phyloP scores from a whole-genome alignment of 805 yeast species.

The Kuraishia hungarica region DNA sequence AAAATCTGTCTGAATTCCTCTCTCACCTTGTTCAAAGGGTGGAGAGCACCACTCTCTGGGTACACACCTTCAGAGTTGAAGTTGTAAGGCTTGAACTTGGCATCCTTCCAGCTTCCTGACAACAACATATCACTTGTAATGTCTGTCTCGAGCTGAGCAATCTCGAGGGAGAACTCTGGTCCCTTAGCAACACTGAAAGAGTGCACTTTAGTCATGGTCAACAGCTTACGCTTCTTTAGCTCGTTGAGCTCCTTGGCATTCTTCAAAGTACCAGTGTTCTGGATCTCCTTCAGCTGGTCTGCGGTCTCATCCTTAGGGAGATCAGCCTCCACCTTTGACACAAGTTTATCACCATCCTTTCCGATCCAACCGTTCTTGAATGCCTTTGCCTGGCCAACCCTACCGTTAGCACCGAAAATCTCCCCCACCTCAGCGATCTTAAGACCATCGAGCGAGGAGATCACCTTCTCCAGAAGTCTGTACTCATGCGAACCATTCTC shows the following conservation, averaged over 20 bases:
- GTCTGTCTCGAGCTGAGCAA: constrained; percentile 83
- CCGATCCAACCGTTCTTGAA: constrained; percentile 95
- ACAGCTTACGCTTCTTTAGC: constrained; percentile 88
- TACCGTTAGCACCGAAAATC: constrained; percentile 76
- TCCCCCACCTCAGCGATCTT: constrained; percentile 68
- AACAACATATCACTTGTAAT: constrained; percentile 88
- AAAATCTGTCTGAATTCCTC: constrained; percentile 97
- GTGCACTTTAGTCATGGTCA: constrained; percentile 59
- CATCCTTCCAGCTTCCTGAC: constrained; percentile 72
- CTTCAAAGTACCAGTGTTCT: constrained; percentile 42
- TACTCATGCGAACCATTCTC: constrained; percentile 85
- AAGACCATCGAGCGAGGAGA: constrained; percentile 67
- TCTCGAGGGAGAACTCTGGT: constrained; percentile 70
- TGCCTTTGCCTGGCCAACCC: constrained; percentile 94
- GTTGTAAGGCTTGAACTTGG: constrained; percentile 89
- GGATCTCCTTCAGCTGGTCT: constrained; percentile 48
- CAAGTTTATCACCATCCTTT: constrained; percentile 77
- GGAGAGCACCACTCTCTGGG: constrained; percentile 88
- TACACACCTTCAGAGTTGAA: constrained; percentile 89
- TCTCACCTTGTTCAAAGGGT: constrained; percentile 92
- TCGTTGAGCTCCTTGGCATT: constrained; percentile 69
- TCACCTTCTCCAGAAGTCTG: constrained; percentile 67
- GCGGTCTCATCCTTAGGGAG: constrained; percentile 64
- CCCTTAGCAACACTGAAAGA: constrained; percentile 78
- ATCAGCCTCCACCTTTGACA: constrained; percentile 43